Evolutionary conservation across 257 asterid genomes (phyloP).

Genomic region (Paraleonurus japonicus): DNA sequence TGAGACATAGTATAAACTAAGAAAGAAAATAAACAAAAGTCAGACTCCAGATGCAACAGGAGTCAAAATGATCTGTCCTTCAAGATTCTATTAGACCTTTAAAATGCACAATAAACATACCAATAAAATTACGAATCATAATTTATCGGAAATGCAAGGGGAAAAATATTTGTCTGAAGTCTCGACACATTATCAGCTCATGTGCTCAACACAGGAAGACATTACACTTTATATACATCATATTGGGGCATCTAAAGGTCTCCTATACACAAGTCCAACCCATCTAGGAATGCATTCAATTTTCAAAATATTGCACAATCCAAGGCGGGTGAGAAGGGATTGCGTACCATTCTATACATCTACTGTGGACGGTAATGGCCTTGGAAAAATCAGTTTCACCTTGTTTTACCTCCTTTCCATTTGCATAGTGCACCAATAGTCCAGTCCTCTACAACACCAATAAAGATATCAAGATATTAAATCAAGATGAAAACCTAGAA

Average conservation of each 20-base stretch:
- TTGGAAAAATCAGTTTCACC: slow-evolving; percentile 38
- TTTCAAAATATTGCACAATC: background rate
- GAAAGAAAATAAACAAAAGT: background rate
- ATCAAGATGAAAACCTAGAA: background rate
- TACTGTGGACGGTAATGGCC: slow-evolving; percentile 60
- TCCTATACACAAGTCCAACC: background rate
- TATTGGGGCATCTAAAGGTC: background rate
- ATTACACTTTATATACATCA: background rate
- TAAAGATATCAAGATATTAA: slow-evolving; percentile 15
- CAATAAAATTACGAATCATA: background rate
- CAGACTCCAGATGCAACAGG: background rate
- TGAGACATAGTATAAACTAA: background rate
- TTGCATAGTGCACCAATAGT: slow-evolving; percentile 55
- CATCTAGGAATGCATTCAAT: background rate
- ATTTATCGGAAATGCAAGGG: background rate
- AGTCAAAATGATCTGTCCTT: background rate
- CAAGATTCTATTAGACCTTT: background rate
- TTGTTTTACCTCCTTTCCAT: slow-evolving; percentile 66
- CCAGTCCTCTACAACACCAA: slow-evolving; percentile 68
- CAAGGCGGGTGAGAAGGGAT: slow-evolving; percentile 4
- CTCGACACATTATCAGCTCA: background rate
- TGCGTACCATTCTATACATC: slow-evolving; percentile 86
- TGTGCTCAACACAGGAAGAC: background rate
- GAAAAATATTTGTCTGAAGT: background rate
- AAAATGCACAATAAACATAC: background rate